Evolutionary conservation across 2,329 filamentous ascomycete genomes (phyloP), one percentile per base, ranked within the genome.

Genomic region (Alternaria sp.): DNA sequence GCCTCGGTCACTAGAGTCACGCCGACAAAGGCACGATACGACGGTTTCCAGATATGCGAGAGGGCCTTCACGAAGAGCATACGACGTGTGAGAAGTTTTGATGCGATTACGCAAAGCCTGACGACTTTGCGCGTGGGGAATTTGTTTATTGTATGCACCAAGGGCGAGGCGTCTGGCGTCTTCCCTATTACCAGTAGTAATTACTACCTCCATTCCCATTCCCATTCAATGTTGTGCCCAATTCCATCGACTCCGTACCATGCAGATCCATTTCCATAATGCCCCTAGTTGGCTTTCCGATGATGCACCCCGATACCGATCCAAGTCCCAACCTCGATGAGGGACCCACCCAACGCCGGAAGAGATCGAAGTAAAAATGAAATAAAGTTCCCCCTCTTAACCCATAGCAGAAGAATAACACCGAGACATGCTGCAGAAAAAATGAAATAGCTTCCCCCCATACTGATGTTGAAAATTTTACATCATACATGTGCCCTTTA

Each of bases 371-470:
- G 17, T 50, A 59, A 57, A 64, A 64, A 45, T 59, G 58, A 64
- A 62, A 59, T 54, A 65, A 62, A 54, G 54, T 36, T 62, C 50
- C 56, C 50, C 61, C 28, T 50, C 49, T 52, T 23, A n/a, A 10
- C 15, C 25, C 19, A 28, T 28, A 26, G 9, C 17, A 36, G 25
- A 32, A 52, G 2, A 47, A 49, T 47, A 52, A 57, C 40, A 43
- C 52, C 57, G 57, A 49, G 63, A 61, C 25, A 25, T 32, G 62
- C 54, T 57, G 49, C 52, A 21, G 64, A 70, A 77, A 78, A 79
- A 77, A 68, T 69, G 69, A 78, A 79, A 78, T 76, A 75, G 69
- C 70, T 74, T 66, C 74, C 73, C 75, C 70, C 71, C 59, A 68
- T 57, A 65, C 69, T 58, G 49, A 26, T 64, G 60, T 68, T 66